Base-by-base conservation (phyloP, 1,284 basidiomycete genomes). In the Pterula multifida region DNA sequence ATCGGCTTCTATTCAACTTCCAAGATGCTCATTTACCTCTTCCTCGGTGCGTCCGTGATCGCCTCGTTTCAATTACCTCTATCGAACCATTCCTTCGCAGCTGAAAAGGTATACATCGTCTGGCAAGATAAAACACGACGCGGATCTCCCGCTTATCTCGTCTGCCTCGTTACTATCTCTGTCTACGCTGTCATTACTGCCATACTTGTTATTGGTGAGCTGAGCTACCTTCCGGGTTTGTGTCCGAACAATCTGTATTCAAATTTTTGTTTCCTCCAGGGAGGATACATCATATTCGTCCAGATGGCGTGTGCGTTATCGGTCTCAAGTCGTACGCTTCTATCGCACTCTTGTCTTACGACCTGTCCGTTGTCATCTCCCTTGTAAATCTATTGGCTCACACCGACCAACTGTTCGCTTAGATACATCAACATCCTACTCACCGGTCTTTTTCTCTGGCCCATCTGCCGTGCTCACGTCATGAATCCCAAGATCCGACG, bases 361-460 rank as follows among this genome's bases (percentile, higher is more conserved):
- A 74, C 55, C 58, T 70, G 53, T 64, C 59, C 61, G 23, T 45
- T 15, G 15, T 25, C 25, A 6, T 55, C 22, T 26, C 28, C 28
- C 15, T 6, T 32, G 28, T 32, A 32, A 32, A 32, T 15, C 28
- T 32, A 6, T 32, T 32, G 15, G n/a, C n/a, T n/a, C n/a, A n/a
- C n/a, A n/a, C n/a, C n/a, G n/a, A n/a, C n/a, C n/a, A n/a, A 6
- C 23, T 17, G 3, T 26, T 12, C 17, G 11, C 23, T 21, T 51
- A 69, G 68, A 1, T 60, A 62, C 53, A 62, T 73, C 56, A 73
- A 69, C 54, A 45, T 71, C 23, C 60, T 69, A 52, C 61, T 76
- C 35, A 75, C 73, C 1, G 54, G 54, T 2, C 64, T 75, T 13
- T 78, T 78, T 59, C 55, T 76, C 13, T 67, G 65, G 60, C 75